These are phyloP conservation scores for Mallotus nudiflorus DNA, from an alignment of 345 rosid species.

Conservation along the genomic window DNA sequence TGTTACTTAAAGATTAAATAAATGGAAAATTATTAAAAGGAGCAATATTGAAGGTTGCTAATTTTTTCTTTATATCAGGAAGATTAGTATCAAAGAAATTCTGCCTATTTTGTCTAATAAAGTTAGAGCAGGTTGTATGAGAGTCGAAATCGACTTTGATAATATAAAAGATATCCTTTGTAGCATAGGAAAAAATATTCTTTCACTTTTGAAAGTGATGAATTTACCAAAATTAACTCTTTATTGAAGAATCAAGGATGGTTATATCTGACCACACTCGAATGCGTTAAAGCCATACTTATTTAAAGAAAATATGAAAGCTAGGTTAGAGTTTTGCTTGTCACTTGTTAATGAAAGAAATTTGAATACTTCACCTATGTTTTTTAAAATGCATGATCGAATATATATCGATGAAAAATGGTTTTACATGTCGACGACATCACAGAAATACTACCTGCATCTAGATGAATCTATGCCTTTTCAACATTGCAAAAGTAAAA, in stretches of 20 bases:
- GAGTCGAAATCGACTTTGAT: background rate
- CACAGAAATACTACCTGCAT: background rate
- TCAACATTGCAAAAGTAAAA: background rate
- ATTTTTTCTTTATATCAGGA: background rate
- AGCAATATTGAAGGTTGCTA: background rate
- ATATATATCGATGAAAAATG: background rate
- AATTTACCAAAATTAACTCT: background rate
- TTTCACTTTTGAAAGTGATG: background rate
- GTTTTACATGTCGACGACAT: background rate
- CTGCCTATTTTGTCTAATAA: background rate
- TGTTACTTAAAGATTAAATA: background rate
- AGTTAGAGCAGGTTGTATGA: background rate
- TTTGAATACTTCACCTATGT: background rate
- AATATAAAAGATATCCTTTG: background rate
- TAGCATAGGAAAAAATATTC: background rate
- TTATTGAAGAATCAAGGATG: background rate
- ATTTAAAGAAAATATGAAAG: background rate
- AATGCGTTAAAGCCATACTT: conserved; percentile 1
- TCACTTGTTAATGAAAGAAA: background rate
- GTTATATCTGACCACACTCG: background rate
- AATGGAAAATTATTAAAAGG: background rate
- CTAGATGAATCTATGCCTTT: background rate
- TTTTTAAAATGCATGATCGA: background rate
- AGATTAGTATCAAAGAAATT: background rate
- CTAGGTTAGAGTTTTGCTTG: background rate